Conservation (phyloP, 2,329 filamentous ascomycete genomes). For the Cercospora citrullina region DNA sequence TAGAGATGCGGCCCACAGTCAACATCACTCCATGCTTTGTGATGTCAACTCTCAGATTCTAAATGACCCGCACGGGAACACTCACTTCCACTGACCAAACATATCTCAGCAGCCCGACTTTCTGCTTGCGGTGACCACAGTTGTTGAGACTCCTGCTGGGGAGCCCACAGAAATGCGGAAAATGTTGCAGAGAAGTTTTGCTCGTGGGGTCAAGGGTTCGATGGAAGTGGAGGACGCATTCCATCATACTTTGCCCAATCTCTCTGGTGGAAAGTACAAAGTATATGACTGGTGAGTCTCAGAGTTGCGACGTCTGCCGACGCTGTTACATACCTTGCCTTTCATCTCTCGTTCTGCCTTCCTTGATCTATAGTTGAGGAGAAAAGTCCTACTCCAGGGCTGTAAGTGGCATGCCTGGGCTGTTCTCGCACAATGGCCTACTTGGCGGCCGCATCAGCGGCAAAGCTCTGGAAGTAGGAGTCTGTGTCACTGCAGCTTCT, state of each 20-base stretch:
- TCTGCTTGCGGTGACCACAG: background rate
- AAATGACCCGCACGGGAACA: background rate
- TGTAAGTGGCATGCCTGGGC: conserved; percentile 5
- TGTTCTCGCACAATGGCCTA: conserved; percentile 25
- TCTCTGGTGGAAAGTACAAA: background rate
- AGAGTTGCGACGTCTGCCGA: background rate
- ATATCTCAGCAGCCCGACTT: background rate
- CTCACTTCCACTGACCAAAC: background rate
- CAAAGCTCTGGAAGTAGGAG: conserved; percentile 20
- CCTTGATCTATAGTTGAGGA: background rate
- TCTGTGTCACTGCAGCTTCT: conserved; percentile 22
- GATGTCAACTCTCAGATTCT: conserved; percentile 5
- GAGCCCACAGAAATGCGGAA: conserved; percentile 4
- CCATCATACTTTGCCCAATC: background rate
- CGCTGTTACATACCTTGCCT: background rate
- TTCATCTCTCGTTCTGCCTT: background rate
- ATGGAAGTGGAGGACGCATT: background rate
- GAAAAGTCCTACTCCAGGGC: background rate
- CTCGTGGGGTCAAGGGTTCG: background rate
- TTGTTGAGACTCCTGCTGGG: conserved; percentile 7
- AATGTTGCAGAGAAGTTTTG: conserved; percentile 8
- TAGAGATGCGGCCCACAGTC: background rate
- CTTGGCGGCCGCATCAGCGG: conserved; percentile 22
- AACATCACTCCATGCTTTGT: conserved; percentile 6
- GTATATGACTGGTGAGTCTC: background rate